These are phyloP conservation scores for Aegilops speltoides DNA, from an alignment of 176 grass and related monocot genomes.

Conservation along the genomic window DNA sequence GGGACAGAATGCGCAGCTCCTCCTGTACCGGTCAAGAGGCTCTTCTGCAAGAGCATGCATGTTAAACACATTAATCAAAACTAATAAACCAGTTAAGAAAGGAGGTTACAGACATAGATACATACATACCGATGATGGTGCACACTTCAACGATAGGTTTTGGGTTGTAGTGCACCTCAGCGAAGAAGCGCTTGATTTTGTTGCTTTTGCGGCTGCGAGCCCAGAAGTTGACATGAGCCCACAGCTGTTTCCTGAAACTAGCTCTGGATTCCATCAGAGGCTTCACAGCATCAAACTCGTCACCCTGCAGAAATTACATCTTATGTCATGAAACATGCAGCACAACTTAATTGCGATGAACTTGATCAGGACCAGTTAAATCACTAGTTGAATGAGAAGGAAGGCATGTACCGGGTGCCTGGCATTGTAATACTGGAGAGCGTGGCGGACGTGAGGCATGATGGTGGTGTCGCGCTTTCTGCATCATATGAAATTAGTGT, in stretches of 20 bases:
- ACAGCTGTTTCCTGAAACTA: not conserved
- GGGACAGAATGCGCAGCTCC: not conserved
- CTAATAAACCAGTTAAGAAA: not conserved
- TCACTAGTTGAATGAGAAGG: not conserved
- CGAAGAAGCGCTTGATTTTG: not conserved
- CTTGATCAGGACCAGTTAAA: not conserved
- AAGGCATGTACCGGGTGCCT: not conserved
- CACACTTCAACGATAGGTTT: not conserved
- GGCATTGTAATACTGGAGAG: not conserved
- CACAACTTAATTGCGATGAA: not conserved
- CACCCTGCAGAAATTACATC: not conserved
- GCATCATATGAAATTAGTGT: not conserved
- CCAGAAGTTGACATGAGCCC: not conserved
- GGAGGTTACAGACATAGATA: not conserved
- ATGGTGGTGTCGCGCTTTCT: not conserved
- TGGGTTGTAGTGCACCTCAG: conserved; percentile 3
- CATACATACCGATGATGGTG: not conserved
- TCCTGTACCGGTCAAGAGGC: not conserved
- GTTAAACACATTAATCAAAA: not conserved
- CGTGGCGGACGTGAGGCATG: not conserved
- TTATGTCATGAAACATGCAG: not conserved
- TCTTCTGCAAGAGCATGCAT: not conserved
- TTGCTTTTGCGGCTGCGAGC: not conserved
- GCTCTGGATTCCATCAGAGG: not conserved
- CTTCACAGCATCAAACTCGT: not conserved